Evolutionary conservation across 371 early-diverging fungal species (phyloP), one percentile per base, ranked within the genome.

Genomic region (Mucor circinelloides): DNA sequence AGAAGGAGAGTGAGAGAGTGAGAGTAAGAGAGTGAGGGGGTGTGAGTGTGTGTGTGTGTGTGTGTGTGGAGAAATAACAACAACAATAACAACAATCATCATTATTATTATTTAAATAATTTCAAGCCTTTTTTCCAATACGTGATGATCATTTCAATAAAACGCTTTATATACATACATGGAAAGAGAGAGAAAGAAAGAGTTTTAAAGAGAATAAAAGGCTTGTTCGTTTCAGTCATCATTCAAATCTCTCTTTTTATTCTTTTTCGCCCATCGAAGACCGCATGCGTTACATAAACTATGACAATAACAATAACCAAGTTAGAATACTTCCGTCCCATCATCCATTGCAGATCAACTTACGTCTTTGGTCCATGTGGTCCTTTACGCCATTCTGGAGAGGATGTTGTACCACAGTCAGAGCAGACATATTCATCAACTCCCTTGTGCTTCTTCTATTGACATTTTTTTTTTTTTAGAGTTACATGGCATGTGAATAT

Each of bases 351-450:
- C 30, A 50, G 15, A 27, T 17, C 52, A 38, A 68, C 79, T 71
- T 77, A 84, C 82, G 82, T 79, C 69, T 80, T 84, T 36, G 89
- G 85, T 21, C 93, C 93, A 62, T 87, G 87, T 48, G 91, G 91
- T 3, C 93, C 93, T 60, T 89, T 85, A 46, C 94, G 84, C 94
- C 95, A 95, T 62, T 90, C 90, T 17, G 93, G 93, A 0, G 93
- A 93, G 32, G 88, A 85, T 1, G 90, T 90, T 36, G 90, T 89
- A 50, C 85, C 84, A 81, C 95, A 94, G 42, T 84, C 85, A 19
- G 76, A 69, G 56, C 82, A 82, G 19, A 80, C 82, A 60, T 75
- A 69, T 61, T 79, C 79, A 62, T 80, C 80, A 31, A 74, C 68
- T 10, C 66, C 79, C 56, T 80, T 78, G 15, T 67, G 64, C 32